A percentile compares a stretch with the other conserved stretches of the same genome.
Conservation (phyloP, 2,329 filamentous ascomycete genomes). For the Hypoxylon sp. region DNA sequence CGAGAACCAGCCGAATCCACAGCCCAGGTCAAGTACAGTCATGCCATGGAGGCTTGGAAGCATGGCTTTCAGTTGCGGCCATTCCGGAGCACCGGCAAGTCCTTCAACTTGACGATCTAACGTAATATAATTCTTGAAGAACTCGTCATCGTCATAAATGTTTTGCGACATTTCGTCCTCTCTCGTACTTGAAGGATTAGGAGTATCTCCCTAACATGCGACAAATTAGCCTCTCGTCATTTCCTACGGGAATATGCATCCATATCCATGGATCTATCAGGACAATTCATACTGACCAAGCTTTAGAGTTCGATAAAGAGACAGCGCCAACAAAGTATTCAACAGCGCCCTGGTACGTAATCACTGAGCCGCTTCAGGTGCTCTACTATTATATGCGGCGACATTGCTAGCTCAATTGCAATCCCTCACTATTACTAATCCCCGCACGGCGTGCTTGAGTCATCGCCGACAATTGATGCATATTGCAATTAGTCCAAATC, state of each 20-base stretch:
- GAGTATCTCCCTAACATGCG: background rate
- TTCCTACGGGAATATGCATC: too few species aligned
- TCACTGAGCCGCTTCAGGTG: background rate
- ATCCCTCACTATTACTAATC: background rate
- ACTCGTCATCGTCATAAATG: slow-evolving; percentile 59
- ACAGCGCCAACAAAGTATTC: background rate
- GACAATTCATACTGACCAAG: too few species aligned
- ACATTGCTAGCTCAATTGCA: background rate
- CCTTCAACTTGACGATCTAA: slow-evolving; percentile 60
- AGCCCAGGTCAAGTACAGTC: slow-evolving; percentile 61
- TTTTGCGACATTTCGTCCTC: slow-evolving; percentile 55
- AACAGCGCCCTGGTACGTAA: background rate
- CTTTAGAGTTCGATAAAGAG: background rate
- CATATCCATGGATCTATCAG: too few species aligned
- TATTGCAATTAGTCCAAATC: background rate
- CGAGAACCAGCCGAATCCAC: slow-evolving; percentile 63
- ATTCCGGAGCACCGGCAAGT: slow-evolving; percentile 60
- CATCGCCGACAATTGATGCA: slow-evolving; percentile 15
- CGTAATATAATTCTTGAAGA: slow-evolving; percentile 61
- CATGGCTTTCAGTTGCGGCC: slow-evolving; percentile 59
- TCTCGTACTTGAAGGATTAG: background rate
- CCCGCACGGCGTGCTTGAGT: slow-evolving; percentile 22
- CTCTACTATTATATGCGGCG: background rate
- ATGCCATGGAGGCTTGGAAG: slow-evolving; percentile 55
- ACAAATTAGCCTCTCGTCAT: background rate